phyloP scores from a whole-genome alignment of 75 land plant genomes.

The Pinus taeda region DNA sequence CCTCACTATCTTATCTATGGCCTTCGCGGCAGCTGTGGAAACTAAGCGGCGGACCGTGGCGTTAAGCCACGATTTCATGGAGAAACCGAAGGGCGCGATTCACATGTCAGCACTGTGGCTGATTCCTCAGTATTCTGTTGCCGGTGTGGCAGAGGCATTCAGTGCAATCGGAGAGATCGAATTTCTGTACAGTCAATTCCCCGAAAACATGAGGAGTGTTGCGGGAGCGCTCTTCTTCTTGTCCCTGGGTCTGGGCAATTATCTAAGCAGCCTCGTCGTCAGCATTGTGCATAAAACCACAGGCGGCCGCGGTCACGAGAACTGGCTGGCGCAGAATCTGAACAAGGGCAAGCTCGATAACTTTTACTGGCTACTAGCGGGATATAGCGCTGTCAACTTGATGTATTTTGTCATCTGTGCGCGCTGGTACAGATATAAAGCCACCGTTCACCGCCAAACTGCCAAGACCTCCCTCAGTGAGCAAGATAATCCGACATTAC shows the following conservation, averaged over 20 bases:
- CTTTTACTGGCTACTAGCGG: conserved; percentile 70
- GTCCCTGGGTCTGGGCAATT: conserved; percentile 44
- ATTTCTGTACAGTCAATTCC: conserved; percentile 60
- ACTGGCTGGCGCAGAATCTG: conserved; percentile 61
- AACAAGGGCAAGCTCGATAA: conserved; percentile 63
- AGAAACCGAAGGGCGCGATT: conserved; percentile 15
- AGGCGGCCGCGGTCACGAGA: conserved; percentile 1
- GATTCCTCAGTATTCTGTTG: conserved; percentile 47
- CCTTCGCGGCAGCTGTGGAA: conserved; percentile 54
- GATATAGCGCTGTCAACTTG: conserved; percentile 39
- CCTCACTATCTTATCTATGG: conserved; percentile 54
- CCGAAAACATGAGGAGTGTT: conserved; percentile 72
- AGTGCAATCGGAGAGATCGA: conserved; percentile 52
- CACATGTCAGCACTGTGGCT: conserved; percentile 42
- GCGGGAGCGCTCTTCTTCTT: conserved; percentile 62
- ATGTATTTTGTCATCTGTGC: conserved; percentile 54
- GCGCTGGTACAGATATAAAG: conserved; percentile 66
- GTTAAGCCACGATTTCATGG: conserved; percentile 2
- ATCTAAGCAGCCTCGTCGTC: conserved; percentile 53
- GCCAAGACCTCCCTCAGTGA: no score
- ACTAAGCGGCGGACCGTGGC: conserved; percentile 34
- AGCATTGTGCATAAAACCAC: conserved; percentile 37
- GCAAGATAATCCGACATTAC: no score
- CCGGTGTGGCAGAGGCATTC: conserved; percentile 67
- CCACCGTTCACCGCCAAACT: neutral